Base-by-base conservation (phyloP, 2,329 filamentous ascomycete genomes). In the Aureobasidium sp. region DNA sequence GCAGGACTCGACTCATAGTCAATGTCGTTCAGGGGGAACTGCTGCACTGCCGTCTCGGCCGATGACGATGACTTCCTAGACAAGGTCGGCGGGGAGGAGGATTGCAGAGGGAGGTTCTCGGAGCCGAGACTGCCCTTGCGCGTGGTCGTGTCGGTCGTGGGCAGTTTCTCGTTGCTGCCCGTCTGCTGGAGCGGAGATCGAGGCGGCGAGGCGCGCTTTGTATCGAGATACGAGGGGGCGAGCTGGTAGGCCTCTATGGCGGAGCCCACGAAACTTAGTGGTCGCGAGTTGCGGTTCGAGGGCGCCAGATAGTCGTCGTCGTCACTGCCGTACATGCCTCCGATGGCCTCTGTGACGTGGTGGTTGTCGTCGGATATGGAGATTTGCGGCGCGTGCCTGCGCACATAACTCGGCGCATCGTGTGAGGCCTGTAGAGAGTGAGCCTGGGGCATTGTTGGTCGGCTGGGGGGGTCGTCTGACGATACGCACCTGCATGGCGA, bases 331-430 rank as follows among this genome's bases (percentile, higher is more conserved):
- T 96, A 96, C 75, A 95, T 83, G 68, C 91, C 91, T 57, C 90
- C 90, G 74, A 96, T 95, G 62, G 90, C 88, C 74, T 96, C 92
- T 60, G 91, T 96, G 71, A 96, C 90, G 82, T 96, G 92, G 76
- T 96, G 90, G 75, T 83, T 90, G 63, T 92, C 88, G 75, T 96
- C 91, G 73, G 89, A 94, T 73, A 95, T 86, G 67, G 83, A 85
- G 63, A 86, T 77, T 67, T 85, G 81, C 64, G 83, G 78, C 66
- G 75, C 76, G 75, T 86, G 84, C 66, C 81, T 81, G 69, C 80
- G 78, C 64, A 57, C 53, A 33, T 55, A 42, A 9, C 25, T 43
- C 77, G 67, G 76, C 74, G 67, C 79, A 74, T 73, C 80, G 60
- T 58, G 55, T 29, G 57, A 50, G 35, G 45, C 23, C 47, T 60